A percentile compares a stretch with the other conserved stretches of the same genome.
phyloP scores from a whole-genome alignment of 1,284 basidiomycete species.

The Trametes versicolor region DNA sequence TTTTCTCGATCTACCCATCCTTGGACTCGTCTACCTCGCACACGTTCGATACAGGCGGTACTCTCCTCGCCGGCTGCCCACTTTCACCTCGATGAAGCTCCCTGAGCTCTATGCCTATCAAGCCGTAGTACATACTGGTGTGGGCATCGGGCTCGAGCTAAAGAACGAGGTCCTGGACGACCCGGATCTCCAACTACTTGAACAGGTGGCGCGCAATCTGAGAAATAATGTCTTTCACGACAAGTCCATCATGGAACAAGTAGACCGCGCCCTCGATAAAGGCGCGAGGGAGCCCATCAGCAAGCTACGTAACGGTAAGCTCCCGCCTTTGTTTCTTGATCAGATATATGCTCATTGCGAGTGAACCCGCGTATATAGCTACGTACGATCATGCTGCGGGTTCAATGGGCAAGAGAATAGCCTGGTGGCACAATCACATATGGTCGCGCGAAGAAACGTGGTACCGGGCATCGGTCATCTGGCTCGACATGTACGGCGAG shows the following conservation, averaged over 20 bases:
- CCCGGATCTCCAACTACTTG: background rate
- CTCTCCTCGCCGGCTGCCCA: slow-evolving; percentile 8
- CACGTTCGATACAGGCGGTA: slow-evolving; percentile 12
- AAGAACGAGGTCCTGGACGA: slow-evolving; percentile 4
- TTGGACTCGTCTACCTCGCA: background rate
- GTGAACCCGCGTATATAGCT: no score
- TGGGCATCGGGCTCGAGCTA: background rate
- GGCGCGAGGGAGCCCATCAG: background rate
- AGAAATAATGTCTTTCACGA: background rate
- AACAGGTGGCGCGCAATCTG: background rate
- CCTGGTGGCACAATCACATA: slow-evolving; percentile 13
- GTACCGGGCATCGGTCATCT: background rate
- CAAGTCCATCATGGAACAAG: background rate
- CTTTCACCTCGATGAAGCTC: slow-evolving; percentile 6
- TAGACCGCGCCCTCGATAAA: background rate
- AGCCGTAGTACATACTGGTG: background rate
- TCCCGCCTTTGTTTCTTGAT: no score
- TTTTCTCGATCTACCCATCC: background rate
- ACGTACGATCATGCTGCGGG: background rate
- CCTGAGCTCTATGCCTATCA: slow-evolving; percentile 2
- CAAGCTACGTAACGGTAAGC: no score
- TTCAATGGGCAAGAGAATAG: background rate
- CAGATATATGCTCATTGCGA: background rate
- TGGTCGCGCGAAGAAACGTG: slow-evolving; percentile 5
- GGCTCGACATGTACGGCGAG: background rate